Conservation (phyloP, 345 rosid species). For the Rhodamnia rubescens region DNA sequence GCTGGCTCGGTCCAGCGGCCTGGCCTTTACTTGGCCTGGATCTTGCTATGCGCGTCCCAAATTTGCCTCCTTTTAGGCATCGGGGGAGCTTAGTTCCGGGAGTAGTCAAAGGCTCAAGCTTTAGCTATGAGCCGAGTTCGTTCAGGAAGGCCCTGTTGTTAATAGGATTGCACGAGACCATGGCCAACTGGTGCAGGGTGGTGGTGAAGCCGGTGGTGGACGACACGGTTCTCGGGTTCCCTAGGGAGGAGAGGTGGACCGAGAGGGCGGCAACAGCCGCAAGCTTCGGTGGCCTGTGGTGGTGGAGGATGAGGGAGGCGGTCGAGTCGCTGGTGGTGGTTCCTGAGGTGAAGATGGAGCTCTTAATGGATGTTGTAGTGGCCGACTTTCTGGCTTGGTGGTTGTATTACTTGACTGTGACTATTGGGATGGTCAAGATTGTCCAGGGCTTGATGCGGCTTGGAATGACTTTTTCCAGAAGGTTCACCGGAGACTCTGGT, state of each 20-base stretch:
- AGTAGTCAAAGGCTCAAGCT: neutral
- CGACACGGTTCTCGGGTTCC: constrained; percentile 4
- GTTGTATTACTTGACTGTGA: constrained; percentile 9
- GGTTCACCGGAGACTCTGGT: neutral
- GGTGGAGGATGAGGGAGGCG: constrained; percentile 20
- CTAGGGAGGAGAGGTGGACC: constrained; percentile 12
- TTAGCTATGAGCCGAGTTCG: neutral
- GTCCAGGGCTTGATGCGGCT: constrained; percentile 3
- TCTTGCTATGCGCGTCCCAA: constrained; percentile 6
- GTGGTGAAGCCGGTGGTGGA: constrained; percentile 19
- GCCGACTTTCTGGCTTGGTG: constrained; percentile 15
- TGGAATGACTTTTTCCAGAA: neutral
- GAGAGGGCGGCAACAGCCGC: constrained; percentile 1
- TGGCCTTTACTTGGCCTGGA: constrained; percentile 4
- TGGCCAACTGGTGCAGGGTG: constrained; percentile 9
- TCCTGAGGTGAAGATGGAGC: constrained; percentile 11
- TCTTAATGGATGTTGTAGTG: neutral
- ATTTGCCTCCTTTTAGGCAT: constrained; percentile 1
- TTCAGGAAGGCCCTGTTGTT: constrained; percentile 1
- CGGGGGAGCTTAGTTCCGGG: constrained; percentile 5
- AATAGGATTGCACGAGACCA: constrained; percentile 13
- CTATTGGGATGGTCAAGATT: constrained; percentile 13
- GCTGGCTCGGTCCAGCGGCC: neutral
- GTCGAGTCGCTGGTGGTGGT: constrained; percentile 10
- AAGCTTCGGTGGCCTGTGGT: constrained; percentile 13